Percentiles rank a stretch among this genome's conserved stretches.
Evolutionary conservation across 805 yeast genomes (phyloP).

Genomic region (Candida adriatica): DNA sequence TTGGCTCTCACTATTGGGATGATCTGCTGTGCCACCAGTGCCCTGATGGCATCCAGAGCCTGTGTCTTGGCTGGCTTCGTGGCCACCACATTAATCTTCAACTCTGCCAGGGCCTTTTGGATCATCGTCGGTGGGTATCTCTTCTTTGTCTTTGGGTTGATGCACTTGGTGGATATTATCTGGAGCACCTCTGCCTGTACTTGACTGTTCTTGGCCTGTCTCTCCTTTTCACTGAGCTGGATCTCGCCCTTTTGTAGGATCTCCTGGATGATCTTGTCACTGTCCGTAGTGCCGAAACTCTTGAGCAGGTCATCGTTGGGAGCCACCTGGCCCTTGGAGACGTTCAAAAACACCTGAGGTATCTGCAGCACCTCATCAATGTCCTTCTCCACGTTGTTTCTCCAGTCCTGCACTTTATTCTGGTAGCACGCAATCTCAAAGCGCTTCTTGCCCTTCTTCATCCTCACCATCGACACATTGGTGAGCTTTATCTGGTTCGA

Average conservation of each 20-base stretch:
- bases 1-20: conserved; percentile 92
- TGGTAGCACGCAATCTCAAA: conserved; percentile 96
- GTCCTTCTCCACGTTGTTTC: conserved; percentile 84
- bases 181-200: conserved; percentile 77
- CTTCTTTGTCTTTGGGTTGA: conserved; percentile 82
- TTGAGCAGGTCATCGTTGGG: conserved; percentile 73
- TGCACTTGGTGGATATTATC: conserved; percentile 81
- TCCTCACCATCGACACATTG: conserved; percentile 86
- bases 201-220: conserved; percentile 67
- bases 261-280: conserved; percentile 68
- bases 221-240: conserved; percentile 89
- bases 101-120: conserved; percentile 71
- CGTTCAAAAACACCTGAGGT: conserved; percentile 89
- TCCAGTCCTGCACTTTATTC: conserved; percentile 94
- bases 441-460: conserved; percentile 85
- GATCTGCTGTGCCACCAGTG: conserved; percentile 68
- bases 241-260: conserved; percentile 89
- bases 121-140: conserved; percentile 94
- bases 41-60: conserved; percentile 85
- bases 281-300: conserved; percentile 70
- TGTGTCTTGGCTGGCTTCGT: conserved; percentile 76
- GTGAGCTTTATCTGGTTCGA: conserved; percentile 83
- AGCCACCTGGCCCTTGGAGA: conserved; percentile 91
- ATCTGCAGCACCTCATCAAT: conserved; percentile 93
- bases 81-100: conserved; percentile 73